These are phyloP conservation scores for Fusarium metavorans DNA, from an alignment of 2,329 filamentous ascomycete species.

Conservation along the genomic window DNA sequence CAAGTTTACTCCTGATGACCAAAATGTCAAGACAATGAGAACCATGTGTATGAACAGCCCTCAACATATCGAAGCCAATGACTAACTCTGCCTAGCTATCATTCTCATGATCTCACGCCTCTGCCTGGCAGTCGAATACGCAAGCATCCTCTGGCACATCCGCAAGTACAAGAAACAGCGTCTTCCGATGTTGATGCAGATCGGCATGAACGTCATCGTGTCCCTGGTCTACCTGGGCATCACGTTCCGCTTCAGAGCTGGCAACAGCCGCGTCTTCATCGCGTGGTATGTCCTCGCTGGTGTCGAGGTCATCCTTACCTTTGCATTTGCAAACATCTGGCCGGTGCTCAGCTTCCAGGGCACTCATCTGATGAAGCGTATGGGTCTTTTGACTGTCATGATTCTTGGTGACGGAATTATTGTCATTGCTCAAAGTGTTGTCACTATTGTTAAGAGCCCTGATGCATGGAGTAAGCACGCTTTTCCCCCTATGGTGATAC, in stretches of 20 bases:
- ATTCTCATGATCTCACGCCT: slow-evolving; percentile 66
- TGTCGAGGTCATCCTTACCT: slow-evolving; percentile 63
- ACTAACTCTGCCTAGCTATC: slow-evolving; percentile 46
- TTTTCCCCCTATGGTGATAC: accelerated
- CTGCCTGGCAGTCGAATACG: slow-evolving; percentile 67
- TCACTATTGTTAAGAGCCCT: slow-evolving; percentile 59
- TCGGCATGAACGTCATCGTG: slow-evolving; percentile 50
- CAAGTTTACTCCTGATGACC: slow-evolving; percentile 55
- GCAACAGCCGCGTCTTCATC: slow-evolving; percentile 52
- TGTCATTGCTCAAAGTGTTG: slow-evolving; percentile 65
- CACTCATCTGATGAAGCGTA: slow-evolving; percentile 72
- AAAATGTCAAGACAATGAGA: slow-evolving; percentile 53
- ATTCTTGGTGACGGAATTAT: slow-evolving; percentile 76
- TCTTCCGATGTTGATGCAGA: slow-evolving; percentile 52
- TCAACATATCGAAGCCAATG: no score
- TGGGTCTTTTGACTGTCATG: slow-evolving; percentile 73
- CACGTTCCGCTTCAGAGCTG: slow-evolving; percentile 53
- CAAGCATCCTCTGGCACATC: slow-evolving; percentile 58
- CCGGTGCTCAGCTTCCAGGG: slow-evolving; percentile 70
- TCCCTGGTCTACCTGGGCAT: slow-evolving; percentile 56
- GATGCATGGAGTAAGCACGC: slow-evolving; percentile 53
- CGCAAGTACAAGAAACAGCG: slow-evolving; percentile 54
- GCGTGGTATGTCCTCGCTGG: slow-evolving; percentile 67
- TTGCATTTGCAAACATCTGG: slow-evolving; percentile 66
- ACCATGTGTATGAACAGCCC: slow-evolving; percentile 52